Evolutionary conservation across 1,284 basidiomycete species (phyloP).

Genomic region (Peniophora sp.): DNA sequence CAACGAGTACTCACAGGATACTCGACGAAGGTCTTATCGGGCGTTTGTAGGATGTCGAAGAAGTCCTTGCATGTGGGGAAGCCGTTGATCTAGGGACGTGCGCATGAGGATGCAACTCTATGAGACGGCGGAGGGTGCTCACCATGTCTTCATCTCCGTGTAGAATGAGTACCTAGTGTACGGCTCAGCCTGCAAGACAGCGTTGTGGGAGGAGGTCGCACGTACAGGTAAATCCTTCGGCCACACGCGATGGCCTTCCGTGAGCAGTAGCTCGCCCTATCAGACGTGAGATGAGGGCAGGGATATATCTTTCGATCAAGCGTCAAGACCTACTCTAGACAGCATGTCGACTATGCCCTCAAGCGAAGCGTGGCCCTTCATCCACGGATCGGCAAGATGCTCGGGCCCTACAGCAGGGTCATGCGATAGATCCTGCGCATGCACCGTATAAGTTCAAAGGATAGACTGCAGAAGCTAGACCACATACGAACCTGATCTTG

Average conservation of each 20-base stretch:
- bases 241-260: background rate
- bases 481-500: slow-evolving; percentile 39
- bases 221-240: background rate
- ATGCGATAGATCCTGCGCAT: background rate
- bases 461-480: background rate
- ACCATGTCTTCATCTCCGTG: background rate
- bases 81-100: background rate
- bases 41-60: background rate
- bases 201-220: background rate
- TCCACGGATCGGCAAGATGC: background rate
- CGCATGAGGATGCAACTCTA: no score
- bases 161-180: background rate
- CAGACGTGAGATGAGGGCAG: background rate
- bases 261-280: background rate
- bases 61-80: background rate
- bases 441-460: background rate
- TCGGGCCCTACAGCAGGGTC: background rate
- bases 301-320: background rate
- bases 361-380: background rate
- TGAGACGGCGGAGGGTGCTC: no score
- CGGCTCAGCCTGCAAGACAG: background rate
- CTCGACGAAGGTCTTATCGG: background rate
- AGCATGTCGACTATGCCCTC: background rate
- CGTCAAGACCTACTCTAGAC: background rate
- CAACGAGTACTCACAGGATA: background rate